Conservation (phyloP, 495 filamentous ascomycete genomes). For the Daldinia grandis region DNA sequence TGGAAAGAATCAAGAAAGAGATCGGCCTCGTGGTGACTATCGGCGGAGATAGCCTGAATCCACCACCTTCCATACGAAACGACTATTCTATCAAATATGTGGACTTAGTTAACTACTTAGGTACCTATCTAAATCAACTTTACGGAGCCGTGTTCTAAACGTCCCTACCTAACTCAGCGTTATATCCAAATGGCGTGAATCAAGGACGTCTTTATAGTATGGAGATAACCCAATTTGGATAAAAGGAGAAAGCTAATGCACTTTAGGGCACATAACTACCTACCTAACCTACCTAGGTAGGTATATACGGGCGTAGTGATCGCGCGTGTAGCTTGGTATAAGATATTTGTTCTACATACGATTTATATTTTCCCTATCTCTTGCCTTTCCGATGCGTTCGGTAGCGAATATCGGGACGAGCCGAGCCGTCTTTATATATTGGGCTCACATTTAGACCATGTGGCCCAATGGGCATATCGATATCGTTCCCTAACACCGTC, state of each 20-base stretch:
- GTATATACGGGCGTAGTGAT: background rate
- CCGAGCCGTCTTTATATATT: background rate
- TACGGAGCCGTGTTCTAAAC: background rate
- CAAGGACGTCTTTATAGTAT: background rate
- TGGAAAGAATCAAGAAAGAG: conserved; percentile 44
- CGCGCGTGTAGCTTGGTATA: background rate
- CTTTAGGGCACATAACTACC: background rate
- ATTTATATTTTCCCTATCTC: background rate
- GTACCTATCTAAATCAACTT: background rate
- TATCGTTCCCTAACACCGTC: background rate
- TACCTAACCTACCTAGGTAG: no score
- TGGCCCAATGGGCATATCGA: background rate
- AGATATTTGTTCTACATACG: background rate
- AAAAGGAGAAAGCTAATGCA: background rate
- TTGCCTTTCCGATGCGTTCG: background rate
- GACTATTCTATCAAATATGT: background rate
- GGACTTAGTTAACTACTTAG: background rate
- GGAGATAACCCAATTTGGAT: background rate
- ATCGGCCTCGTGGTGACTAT: conserved; percentile 23
- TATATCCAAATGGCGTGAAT: background rate
- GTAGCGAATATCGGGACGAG: background rate
- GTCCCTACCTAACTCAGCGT: background rate
- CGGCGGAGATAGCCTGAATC: conserved; percentile 35
- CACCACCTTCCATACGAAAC: background rate
- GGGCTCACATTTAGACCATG: background rate